phyloP scores from a whole-genome alignment of 2,329 filamentous ascomycete genomes.

The Mariannaea sp. region DNA sequence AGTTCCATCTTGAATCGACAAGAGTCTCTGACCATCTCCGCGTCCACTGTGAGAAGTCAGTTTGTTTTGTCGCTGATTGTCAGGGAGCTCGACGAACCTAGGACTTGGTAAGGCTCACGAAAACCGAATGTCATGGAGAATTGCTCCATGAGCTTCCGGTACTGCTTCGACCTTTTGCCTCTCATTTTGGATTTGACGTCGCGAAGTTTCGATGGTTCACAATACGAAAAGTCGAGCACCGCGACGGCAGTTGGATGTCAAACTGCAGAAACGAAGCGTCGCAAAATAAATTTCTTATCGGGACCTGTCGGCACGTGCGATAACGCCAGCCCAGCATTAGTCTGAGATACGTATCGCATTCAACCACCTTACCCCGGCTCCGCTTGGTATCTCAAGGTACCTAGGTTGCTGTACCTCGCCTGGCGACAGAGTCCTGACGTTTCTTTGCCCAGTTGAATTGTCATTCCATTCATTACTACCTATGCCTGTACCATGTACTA shows the following conservation, averaged over 20 bases:
- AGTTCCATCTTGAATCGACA: conserved; percentile 89
- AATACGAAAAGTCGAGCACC: conserved; percentile 6
- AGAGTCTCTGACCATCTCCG: conserved; percentile 81
- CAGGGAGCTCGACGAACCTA: conserved; percentile 57
- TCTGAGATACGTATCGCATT: no score
- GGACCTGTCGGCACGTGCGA: conserved; percentile 42
- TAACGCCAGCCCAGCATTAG: conserved; percentile 33
- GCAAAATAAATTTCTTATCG: conserved; percentile 50
- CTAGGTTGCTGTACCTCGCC: neutral
- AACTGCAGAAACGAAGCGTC: conserved; percentile 14
- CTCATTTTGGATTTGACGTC: conserved; percentile 45
- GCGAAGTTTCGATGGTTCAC: conserved; percentile 4
- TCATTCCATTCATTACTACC: conserved; percentile 13
- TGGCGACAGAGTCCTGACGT: no score
- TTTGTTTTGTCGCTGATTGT: conserved; percentile 13
- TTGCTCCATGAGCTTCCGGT: conserved; percentile 87
- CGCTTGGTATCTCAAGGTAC: no score
- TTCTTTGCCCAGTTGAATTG: neutral
- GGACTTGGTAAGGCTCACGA: conserved; percentile 90
- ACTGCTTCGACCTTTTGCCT: conserved; percentile 59
- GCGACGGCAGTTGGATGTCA: conserved; percentile 16
- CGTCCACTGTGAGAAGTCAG: conserved; percentile 65
- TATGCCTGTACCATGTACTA: conserved; percentile 11
- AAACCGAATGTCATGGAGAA: conserved; percentile 89
- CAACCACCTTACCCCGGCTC: no score